Conservation (phyloP, 1,284 basidiomycete genomes). For the Cutaneotrichosporon spelunceum region DNA sequence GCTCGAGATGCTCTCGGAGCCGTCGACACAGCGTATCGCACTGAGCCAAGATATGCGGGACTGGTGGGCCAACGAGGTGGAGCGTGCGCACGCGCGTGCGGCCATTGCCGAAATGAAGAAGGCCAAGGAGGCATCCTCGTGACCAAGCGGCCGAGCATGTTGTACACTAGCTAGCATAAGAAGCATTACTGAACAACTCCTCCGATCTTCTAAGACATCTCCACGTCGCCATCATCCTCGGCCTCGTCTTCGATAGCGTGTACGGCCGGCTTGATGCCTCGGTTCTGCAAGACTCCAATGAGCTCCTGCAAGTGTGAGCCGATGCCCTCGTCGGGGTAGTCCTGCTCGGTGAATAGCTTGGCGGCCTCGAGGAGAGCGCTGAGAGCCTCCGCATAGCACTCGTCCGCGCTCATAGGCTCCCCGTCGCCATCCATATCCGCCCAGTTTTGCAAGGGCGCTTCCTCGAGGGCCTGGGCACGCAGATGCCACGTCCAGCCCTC, state of each 20-base stretch:
- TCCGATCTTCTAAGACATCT: slow-evolving; percentile 57
- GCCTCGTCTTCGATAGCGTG: slow-evolving; percentile 51
- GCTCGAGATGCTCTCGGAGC: slow-evolving; percentile 47
- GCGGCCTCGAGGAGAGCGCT: slow-evolving; percentile 78
- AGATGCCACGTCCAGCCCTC: slow-evolving; percentile 91
- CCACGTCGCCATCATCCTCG: slow-evolving; percentile 55
- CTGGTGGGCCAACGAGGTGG: slow-evolving; percentile 48
- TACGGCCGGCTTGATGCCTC: slow-evolving; percentile 66
- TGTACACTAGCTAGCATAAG: slow-evolving; percentile 15
- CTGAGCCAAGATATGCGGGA: slow-evolving; percentile 43
- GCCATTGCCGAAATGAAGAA: slow-evolving; percentile 13
- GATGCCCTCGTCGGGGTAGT: slow-evolving; percentile 73
- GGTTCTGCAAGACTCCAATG: slow-evolving; percentile 63
- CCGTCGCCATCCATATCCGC: slow-evolving; percentile 31
- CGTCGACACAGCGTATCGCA: slow-evolving; percentile 40
- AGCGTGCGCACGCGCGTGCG: slow-evolving; percentile 21
- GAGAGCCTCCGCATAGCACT: slow-evolving; percentile 73
- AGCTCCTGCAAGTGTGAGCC: slow-evolving; percentile 74
- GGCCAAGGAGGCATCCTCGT: not conserved
- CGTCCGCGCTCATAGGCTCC: slow-evolving; percentile 66
- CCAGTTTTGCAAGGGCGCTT: slow-evolving; percentile 25
- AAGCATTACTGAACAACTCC: slow-evolving; percentile 6
- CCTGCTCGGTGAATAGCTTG: slow-evolving; percentile 68
- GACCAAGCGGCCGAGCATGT: not conserved
- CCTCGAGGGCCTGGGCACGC: slow-evolving; percentile 46